Base-by-base conservation (phyloP, 108 stramenopile species). In the Fragilaria crotonensis region DNA sequence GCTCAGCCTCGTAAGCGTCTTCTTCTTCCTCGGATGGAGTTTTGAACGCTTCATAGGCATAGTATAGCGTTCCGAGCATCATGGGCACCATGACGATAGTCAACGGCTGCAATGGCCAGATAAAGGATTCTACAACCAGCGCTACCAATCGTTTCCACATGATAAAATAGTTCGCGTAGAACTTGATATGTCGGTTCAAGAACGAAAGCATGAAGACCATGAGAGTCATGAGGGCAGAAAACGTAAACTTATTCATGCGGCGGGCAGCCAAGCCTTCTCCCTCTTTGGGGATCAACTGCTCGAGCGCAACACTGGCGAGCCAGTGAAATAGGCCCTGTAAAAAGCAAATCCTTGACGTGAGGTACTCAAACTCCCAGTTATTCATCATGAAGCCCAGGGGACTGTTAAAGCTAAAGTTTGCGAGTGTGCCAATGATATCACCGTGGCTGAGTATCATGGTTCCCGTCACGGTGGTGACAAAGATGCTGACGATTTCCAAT, bases 321-420 rank as follows among this genome's bases (percentile, higher is more conserved):
- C 80, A 81, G 46, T 77, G 47, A 23, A 81, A 48, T 11, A 81
- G 53, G 11, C 80, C 80, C 50, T 81, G 76, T 14, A 81, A 56
- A 41, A 81, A 81, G 19, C 59, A 53, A n/a, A 77, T 60, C 44
- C 62, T 72, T 4, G 62, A 64, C 0, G 76, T 67, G 60, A 81
- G 54, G 29, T 68, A 77, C 54, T 81, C 76, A 46, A 77, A 60
- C 48, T 60, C 58, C 22, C 5, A 61, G 21, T 52, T 46, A 32
- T 21, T 19, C 2, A 51, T 3, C 19, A 66, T 19, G 25, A 65
- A 57, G 1, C 4, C 64, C 30, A 71, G 23, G 0, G 70, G 61
- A 19, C 59, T 41, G 18, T 21, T 23, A 46, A 70, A 76, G 11
- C 70, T 68, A 28, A 59, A 30, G 4, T 22, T 19, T 27, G 66